Base-by-base conservation (phyloP, 495 filamentous ascomycete genomes). In the Hypoxylon subgilvum region DNA sequence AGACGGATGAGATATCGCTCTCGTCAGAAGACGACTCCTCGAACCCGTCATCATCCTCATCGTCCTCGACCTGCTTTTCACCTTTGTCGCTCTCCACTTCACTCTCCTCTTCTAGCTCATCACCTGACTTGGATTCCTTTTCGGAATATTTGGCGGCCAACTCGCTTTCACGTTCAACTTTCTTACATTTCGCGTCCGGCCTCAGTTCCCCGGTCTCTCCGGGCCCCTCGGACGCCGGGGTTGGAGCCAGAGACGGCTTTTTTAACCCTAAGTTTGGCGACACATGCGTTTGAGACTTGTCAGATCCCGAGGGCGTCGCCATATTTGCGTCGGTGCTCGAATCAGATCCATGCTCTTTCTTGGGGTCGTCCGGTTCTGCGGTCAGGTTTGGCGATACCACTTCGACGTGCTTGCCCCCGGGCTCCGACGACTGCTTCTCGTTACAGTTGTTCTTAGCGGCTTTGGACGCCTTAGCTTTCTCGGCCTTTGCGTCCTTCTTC, bases 1-100 rank as follows among this genome's bases (percentile, higher is more conserved):
- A 78, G 3, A 69, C 23, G 10, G 66, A 73, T 17, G 71, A 73
- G 39, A 74, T 19, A 44, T 66, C 69, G 43, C 41, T 53, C 18
- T 61, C 67, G 4, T 68, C 64, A n/a, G 63, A 63, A n/a, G 63
- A 65, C 31, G n/a, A n/a, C n/a, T n/a, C n/a, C n/a, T n/a, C n/a
- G n/a, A n/a, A n/a, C n/a, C n/a, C n/a, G n/a, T n/a, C n/a, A n/a
- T n/a, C n/a, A n/a, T n/a, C n/a, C n/a, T n/a, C n/a, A n/a, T n/a
- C n/a, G n/a, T n/a, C n/a, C n/a, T 70, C 57, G 43, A 71, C 69
- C 19, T 66, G 58, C 44, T 67, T 44, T 40, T 66, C 44, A 46
- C 56, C 43, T 56, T 63, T 47, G 31, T 43, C 49, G 7, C 21
- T 19, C 42, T 40, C 25, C 21, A 35, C 31, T 18, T 54, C 23